Evolutionary conservation across 352 stramenopile genomes (phyloP).

Genomic region (Globisporangium spinosum): DNA sequence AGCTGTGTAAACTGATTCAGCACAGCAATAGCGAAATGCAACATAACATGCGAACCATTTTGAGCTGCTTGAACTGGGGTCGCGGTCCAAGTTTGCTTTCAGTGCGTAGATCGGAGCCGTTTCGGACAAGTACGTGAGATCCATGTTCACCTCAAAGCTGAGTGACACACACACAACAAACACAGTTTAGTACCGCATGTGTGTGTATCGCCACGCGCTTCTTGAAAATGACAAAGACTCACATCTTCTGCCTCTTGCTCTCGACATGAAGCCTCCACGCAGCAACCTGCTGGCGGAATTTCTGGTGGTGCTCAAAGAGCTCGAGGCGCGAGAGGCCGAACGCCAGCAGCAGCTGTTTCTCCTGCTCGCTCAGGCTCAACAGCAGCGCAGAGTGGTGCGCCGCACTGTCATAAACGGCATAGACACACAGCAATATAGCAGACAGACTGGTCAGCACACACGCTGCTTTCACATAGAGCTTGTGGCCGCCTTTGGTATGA

Average conservation of each 20-base stretch:
- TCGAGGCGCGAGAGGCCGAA: conserved; percentile 33
- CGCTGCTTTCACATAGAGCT: neutral
- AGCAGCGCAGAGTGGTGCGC: conserved; percentile 14
- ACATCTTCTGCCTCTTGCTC: conserved; percentile 7
- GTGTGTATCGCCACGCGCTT: neutral
- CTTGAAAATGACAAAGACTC: neutral
- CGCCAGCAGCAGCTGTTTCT: conserved; percentile 23
- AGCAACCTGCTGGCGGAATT: conserved; percentile 21
- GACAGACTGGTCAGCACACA: neutral
- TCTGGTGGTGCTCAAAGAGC: conserved; percentile 27
- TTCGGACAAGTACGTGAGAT: conserved; percentile 1
- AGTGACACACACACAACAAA: neutral
- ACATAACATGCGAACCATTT: neutral
- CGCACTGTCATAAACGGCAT: neutral
- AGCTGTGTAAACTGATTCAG: neutral
- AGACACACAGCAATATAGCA: conserved; percentile 6
- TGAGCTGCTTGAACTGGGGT: conserved; percentile 11
- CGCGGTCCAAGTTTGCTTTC: neutral
- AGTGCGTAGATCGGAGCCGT: conserved; percentile 14
- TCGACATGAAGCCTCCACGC: conserved; percentile 17
- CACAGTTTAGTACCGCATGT: neutral
- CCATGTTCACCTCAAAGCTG: conserved; percentile 11
- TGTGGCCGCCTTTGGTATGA: neutral
- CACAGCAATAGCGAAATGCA: neutral
- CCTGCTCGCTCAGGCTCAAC: conserved; percentile 15